Conservation (phyloP, 2,329 filamentous ascomycete species). For the Bretziella fagacearum region DNA sequence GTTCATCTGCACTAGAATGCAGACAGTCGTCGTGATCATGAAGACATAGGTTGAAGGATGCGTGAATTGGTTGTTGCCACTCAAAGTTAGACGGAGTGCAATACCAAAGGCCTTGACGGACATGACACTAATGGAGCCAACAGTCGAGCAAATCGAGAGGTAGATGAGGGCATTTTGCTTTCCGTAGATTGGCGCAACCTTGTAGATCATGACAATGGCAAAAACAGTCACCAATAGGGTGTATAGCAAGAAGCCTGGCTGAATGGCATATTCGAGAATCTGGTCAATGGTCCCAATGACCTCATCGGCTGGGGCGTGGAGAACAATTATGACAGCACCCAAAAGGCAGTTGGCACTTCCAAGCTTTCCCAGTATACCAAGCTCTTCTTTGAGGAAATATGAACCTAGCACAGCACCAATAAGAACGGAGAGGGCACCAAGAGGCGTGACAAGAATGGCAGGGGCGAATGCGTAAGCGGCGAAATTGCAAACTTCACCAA, state of each 20-base stretch:
- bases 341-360: conserved; percentile 94
- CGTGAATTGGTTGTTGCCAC: conserved; percentile 85
- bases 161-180: conserved; percentile 94
- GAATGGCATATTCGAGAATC: conserved; percentile 77
- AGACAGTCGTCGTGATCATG: conserved; percentile 78
- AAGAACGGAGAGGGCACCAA: conserved; percentile 83
- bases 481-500: conserved; percentile 93
- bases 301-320: conserved; percentile 89
- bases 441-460: conserved; percentile 90
- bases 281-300: conserved; percentile 82
- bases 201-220: conserved; percentile 90
- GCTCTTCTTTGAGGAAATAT: conserved; percentile 79
- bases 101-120: conserved; percentile 97
- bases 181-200: conserved; percentile 71
- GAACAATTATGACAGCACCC: conserved; percentile 89
- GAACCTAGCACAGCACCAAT: conserved; percentile 90
- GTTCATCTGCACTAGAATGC: conserved; percentile 98
- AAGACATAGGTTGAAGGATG: conserved; percentile 96
- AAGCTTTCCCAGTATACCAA: conserved; percentile 82
- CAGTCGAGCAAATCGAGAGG: conserved; percentile 92
- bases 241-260: conserved; percentile 83
- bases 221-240: conserved; percentile 65
- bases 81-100: conserved; percentile 85
- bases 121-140: conserved; percentile 97
- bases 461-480: conserved; percentile 96